Percentiles rank a stretch among this genome's conserved stretches.
These are phyloP conservation scores for Phialophora macrospora DNA, from an alignment of 2,329 filamentous ascomycete species.

Conservation along the genomic window DNA sequence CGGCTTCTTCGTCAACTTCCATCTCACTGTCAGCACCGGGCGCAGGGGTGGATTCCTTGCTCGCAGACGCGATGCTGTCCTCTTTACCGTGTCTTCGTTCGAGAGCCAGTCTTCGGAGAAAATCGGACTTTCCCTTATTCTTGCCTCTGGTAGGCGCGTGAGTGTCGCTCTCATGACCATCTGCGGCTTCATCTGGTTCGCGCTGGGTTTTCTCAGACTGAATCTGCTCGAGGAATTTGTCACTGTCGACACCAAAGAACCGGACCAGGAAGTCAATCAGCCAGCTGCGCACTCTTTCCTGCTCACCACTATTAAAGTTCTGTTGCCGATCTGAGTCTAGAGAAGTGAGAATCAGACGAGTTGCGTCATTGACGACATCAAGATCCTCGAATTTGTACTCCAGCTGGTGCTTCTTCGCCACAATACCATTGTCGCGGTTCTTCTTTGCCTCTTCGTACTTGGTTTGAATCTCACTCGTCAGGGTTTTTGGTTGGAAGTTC, in stretches of 20 bases:
- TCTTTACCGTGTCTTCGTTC: slow-evolving; percentile 81
- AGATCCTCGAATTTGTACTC: slow-evolving; percentile 74
- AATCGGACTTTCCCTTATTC: slow-evolving; percentile 76
- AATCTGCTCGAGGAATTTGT: slow-evolving; percentile 63
- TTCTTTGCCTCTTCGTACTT: slow-evolving; percentile 90
- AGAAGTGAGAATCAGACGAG: slow-evolving; percentile 54
- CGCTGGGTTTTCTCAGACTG: slow-evolving; percentile 68
- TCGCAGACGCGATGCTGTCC: slow-evolving; percentile 75
- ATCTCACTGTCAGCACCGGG: slow-evolving; percentile 35
- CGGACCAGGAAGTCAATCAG: slow-evolving; percentile 75
- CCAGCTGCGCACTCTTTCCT: slow-evolving; percentile 74
- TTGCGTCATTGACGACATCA: slow-evolving; percentile 64
- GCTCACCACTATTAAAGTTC: slow-evolving; percentile 62
- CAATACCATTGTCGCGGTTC: slow-evolving; percentile 64
- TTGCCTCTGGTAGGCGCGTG: slow-evolving; percentile 70
- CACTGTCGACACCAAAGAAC: slow-evolving; percentile 77
- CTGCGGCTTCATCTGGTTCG: slow-evolving; percentile 77
- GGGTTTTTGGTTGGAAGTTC: slow-evolving; percentile 84
- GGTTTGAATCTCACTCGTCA: slow-evolving; percentile 87
- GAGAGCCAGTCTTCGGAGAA: slow-evolving; percentile 83
- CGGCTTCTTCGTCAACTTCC: slow-evolving; percentile 71
- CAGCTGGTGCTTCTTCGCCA: slow-evolving; percentile 72
- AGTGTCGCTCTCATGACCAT: slow-evolving; percentile 67
- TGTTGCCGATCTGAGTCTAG: slow-evolving; percentile 58
- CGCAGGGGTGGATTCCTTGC: slow-evolving; percentile 81